Base-by-base conservation (phyloP, 345 rosid genomes). In the Cardamine occulta region DNA sequence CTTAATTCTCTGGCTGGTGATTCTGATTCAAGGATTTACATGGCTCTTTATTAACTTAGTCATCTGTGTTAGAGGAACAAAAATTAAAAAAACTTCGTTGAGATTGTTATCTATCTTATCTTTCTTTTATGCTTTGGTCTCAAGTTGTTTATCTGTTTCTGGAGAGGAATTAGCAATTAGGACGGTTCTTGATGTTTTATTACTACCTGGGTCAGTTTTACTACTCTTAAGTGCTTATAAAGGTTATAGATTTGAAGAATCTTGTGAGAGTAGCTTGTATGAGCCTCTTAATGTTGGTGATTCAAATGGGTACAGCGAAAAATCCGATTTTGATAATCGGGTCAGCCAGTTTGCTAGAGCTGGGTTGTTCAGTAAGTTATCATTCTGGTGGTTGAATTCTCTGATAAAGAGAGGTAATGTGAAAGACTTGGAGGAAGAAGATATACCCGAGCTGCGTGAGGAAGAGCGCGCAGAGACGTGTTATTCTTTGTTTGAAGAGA, bases 331-430 rank as follows among this genome's bases (percentile, higher is more conserved):
- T n/a, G 73, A 32, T 32, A 66, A 54, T 2, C 75, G 70, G 69
- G 86, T 76, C 19, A 81, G 87, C 44, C 74, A 71, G 18, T 88
- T 91, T 82, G 83, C 88, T 4, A 72, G 68, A 66, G 96, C 97
- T 32, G 88, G 98, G 17, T 73, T 88, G 81, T 78, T 91, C 29
- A 81, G 85, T 75, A 84, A 39, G 71, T 68, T 91, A 79, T 81
- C 96, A 18, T 94, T 94, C 79, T 94, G 96, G 93, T 94, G 98
- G 98, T 52, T 88, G 82, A 91, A 91, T 80, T 73, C 87, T 14
- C 60, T 94, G 80, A 85, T 94, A 88, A 90, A 75, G 82, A 82
- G 32, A 71, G 98, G 97, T 1, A 84, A 82, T 70, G 85, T 81
- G 75, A 88, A 86, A 67, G 85, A 89, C 57, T 84, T 93, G 19